A percentile compares a stretch with the other conserved stretches of the same genome.
Conservation (phyloP, 768 basidiomycete genomes). For the Psilocybe cyanescens region DNA sequence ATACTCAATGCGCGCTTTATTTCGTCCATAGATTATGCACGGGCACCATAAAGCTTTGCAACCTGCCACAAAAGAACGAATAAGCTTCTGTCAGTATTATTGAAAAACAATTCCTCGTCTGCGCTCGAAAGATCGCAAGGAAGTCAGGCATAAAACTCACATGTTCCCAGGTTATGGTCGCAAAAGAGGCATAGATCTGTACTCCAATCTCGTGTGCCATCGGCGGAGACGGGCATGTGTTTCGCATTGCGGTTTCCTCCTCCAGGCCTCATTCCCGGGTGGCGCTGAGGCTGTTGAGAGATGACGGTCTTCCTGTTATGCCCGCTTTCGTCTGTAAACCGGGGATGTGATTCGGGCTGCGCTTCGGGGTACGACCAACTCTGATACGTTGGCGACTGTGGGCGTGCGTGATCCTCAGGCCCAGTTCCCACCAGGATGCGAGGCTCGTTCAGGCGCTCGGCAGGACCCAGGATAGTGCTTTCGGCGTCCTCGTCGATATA, state of each 20-base stretch:
- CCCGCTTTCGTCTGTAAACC: background rate
- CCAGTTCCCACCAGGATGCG: background rate
- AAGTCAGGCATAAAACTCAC: slow-evolving; percentile 5
- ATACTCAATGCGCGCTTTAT: slow-evolving; percentile 21
- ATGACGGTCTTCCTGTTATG: background rate
- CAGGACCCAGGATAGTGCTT: background rate
- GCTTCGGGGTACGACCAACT: background rate
- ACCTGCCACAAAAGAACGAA: slow-evolving; percentile 1
- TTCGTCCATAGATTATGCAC: slow-evolving; percentile 20
- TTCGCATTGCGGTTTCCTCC: slow-evolving; percentile 19
- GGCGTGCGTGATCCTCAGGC: background rate
- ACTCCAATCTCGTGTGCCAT: slow-evolving; percentile 25
- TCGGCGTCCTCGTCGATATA: slow-evolving; percentile 13
- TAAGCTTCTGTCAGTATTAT: background rate
- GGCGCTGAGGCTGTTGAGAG: slow-evolving; percentile 11
- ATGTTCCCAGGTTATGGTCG: slow-evolving; percentile 20
- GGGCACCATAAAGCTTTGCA: slow-evolving; percentile 22
- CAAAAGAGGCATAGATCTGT: slow-evolving; percentile 20
- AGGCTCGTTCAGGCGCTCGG: background rate
- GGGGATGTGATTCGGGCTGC: background rate
- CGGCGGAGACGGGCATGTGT: slow-evolving; percentile 9
- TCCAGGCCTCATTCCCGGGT: slow-evolving; percentile 5
- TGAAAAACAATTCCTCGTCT: background rate
- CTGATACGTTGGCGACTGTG: background rate
- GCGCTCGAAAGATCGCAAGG: too few relatives aligned